Evolutionary conservation across 106 monocot species (phyloP), one percentile per base, ranked within the genome.

Genomic region (Triglochin maritima): DNA sequence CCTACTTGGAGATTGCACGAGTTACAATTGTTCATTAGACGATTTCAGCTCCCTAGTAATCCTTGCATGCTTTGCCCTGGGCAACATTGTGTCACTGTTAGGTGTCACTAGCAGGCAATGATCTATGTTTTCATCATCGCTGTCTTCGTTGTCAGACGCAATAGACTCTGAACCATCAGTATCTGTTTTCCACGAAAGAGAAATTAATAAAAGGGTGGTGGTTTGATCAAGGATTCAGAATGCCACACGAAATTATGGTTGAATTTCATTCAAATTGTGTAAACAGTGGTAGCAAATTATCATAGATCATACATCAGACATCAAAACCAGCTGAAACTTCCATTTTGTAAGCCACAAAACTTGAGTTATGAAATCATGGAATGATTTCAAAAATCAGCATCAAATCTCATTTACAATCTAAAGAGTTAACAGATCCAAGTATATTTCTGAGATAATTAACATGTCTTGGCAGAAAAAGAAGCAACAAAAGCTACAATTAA

Each of bases 131-230:
- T 71, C 71, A 16, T 71, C 71, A 50, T 71, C 71, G 61, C 71
- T 71, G 5, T 71, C 71, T 59, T 46, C 71, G 43, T 10, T 17
- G 5, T 46, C 46, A 17, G 71, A 71, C 11, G 58, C 70, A 60
- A 60, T 7, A 12, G 71, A 71, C 61, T 50, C 71, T 41, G 71
- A 50, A 3, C 71, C 71, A 71, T 71, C 71, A 60, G 61, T 69
- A 74, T 59, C 50, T 66, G 44, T 44, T 55, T 64, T 53, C 17
- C 46, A 54, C 29, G 7, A 69, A 14, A 47, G 55, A 74, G 57
- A 45, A 44, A 6, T 0, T 8, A 64, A 17, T 16, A 6, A 74
- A 74, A 15, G 17, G 3, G 56, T 3, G 9, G 11, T 9, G 53
- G 17, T 42, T 43, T n/a, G 49, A 51, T 10, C 7, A 14, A 12